Evolutionary conservation across 108 stramenopile genomes (phyloP).

Genomic region (Nitzschia sp.): DNA sequence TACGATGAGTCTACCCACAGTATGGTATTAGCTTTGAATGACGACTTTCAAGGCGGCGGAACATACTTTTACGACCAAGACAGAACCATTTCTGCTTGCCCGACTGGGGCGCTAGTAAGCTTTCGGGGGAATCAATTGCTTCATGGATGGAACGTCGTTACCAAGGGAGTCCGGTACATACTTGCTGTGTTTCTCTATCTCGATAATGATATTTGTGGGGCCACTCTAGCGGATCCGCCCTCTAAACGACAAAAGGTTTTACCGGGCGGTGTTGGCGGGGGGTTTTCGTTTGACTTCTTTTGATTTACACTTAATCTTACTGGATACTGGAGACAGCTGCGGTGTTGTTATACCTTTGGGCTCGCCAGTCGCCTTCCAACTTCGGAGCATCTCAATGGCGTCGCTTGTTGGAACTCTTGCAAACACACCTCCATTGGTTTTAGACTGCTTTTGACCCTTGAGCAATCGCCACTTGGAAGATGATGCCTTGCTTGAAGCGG

Average conservation of each 20-base stretch:
- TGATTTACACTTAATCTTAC: not conserved
- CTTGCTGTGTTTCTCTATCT: constrained; percentile 47
- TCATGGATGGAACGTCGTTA: constrained; percentile 49
- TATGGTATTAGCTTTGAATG: constrained; percentile 88
- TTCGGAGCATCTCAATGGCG: too few species aligned
- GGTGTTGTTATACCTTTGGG: not conserved
- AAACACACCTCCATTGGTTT: too few species aligned
- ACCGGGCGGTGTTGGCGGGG: not conserved
- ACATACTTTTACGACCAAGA: constrained; percentile 63
- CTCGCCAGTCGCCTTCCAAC: too few species aligned
- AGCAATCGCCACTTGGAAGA: too few species aligned
- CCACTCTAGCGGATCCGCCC: not conserved
- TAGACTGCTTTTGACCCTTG: too few species aligned
- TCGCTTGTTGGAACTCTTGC: too few species aligned
- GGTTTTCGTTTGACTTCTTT: constrained; percentile 14
- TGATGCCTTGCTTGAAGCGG: too few species aligned
- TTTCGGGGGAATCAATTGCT: constrained; percentile 43
- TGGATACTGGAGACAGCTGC: not conserved
- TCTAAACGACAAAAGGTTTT: constrained; percentile 10
- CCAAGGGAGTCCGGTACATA: constrained; percentile 42
- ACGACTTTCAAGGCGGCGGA: constrained; percentile 83
- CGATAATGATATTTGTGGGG: constrained; percentile 20
- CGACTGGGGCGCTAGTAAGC: constrained; percentile 28
- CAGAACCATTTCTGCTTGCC: not conserved
- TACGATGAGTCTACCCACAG: constrained; percentile 89